These are phyloP conservation scores for Chimonanthus praecox DNA, from an alignment of 164 flowering plant genomes.

Conservation along the genomic window DNA sequence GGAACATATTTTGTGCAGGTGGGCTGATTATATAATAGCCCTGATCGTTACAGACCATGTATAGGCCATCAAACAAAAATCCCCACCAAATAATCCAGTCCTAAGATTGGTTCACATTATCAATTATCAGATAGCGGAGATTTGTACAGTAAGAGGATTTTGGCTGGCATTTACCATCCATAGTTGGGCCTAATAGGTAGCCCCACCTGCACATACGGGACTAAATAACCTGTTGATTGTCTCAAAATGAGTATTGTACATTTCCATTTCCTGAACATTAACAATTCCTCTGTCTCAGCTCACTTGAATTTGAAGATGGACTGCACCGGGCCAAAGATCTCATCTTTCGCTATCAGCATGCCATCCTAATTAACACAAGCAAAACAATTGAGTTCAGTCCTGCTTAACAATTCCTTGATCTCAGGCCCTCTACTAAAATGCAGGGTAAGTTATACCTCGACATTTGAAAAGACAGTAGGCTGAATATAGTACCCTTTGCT, in stretches of 20 bases:
- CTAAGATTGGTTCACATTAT: background rate
- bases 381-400: slow-evolving; percentile 1
- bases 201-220: background rate
- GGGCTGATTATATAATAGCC: background rate
- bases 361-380: slow-evolving; percentile 45
- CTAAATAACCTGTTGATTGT: background rate
- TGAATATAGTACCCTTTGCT: slow-evolving; percentile 67
- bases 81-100: background rate
- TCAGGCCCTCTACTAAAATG: background rate
- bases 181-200: background rate
- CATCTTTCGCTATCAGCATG: slow-evolving; percentile 80
- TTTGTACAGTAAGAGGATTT: background rate
- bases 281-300: slow-evolving; percentile 9
- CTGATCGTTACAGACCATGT: background rate
- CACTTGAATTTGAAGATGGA: slow-evolving; percentile 84
- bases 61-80: background rate
- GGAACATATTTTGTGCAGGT: background rate
- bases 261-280: background rate
- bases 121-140: background rate
- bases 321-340: slow-evolving; percentile 96
- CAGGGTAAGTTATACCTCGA: slow-evolving; percentile 30
- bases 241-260: background rate
- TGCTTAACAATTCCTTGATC: background rate
- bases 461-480: slow-evolving; percentile 95
- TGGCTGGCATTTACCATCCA: background rate